A percentile compares a stretch with the other conserved stretches of the same genome.
Evolutionary conservation across 805 yeast species (phyloP).

Genomic region (Yarrowia sp.): DNA sequence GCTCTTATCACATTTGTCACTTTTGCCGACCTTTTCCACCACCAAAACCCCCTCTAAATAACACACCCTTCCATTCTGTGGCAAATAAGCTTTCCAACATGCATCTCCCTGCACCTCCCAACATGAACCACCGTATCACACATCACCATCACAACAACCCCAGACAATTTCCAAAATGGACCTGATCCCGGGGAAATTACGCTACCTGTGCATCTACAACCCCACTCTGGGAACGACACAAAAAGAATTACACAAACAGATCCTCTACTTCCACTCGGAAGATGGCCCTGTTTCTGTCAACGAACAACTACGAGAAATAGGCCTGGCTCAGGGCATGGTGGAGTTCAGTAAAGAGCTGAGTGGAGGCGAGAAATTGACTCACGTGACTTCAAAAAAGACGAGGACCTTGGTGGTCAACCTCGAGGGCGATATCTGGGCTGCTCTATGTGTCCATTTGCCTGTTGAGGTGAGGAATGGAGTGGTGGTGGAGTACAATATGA

Average conservation of each 20-base stretch:
- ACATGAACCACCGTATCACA: not conserved
- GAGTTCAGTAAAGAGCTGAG: constrained; percentile 45
- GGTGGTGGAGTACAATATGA: constrained; percentile 42
- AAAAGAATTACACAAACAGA: constrained; percentile 49
- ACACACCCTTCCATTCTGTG: not conserved
- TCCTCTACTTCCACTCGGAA: constrained; percentile 50
- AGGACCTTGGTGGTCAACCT: constrained; percentile 49
- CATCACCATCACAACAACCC: not conserved
- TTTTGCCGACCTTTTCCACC: no score
- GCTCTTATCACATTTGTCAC: no score
- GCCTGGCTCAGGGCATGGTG: constrained; percentile 54
- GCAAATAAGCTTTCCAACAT: not conserved
- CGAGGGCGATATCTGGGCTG: constrained; percentile 49
- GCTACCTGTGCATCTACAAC: constrained; percentile 51
- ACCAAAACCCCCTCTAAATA: not conserved
- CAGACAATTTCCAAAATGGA: constrained; percentile 4
- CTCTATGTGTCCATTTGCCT: constrained; percentile 47
- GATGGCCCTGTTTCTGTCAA: constrained; percentile 44
- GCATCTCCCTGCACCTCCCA: not conserved
- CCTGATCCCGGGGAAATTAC: constrained; percentile 24
- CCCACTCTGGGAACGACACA: constrained; percentile 51
- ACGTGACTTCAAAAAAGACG: constrained; percentile 51
- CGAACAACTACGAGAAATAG: constrained; percentile 53
- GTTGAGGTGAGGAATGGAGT: constrained; percentile 38
- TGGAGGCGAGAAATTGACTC: constrained; percentile 41